phyloP scores from a whole-genome alignment of 2,329 filamentous ascomycete species.

The Botrytis elliptica region DNA sequence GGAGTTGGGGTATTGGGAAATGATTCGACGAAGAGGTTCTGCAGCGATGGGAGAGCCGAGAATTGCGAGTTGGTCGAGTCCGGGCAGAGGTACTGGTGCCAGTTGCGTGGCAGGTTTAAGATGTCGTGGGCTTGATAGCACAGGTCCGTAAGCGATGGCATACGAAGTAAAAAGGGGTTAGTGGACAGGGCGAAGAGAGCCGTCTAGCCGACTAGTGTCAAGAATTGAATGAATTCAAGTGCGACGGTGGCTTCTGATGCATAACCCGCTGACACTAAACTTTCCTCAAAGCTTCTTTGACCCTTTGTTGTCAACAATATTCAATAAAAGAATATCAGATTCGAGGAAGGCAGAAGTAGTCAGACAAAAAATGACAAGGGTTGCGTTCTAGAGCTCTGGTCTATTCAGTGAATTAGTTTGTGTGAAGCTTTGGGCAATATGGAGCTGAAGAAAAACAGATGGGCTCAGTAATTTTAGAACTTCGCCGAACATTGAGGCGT shows the following conservation, averaged over 20 bases:
- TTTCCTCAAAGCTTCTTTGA: not conserved
- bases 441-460: constrained; percentile 4
- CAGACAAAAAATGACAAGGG: constrained; percentile 5
- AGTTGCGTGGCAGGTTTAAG: not conserved
- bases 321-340: not conserved
- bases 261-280: not conserved
- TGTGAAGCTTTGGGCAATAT: not conserved
- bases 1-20: not conserved
- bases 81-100: not conserved
- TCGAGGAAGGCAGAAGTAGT: not conserved
- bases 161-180: not conserved
- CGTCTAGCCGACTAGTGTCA: not conserved
- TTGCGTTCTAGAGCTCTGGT: not conserved
- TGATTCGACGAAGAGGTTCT: not conserved
- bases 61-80: not conserved
- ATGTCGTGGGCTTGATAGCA: not conserved
- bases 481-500: not conserved
- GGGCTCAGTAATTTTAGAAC: not conserved
- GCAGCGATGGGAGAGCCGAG: not conserved
- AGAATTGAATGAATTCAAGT: not conserved
- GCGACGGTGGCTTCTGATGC: not conserved
- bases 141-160: not conserved
- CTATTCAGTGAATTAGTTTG: not conserved
- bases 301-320: not conserved
- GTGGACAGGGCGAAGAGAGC: not conserved